Evolutionary conservation across 805 yeast genomes (phyloP), one percentile per base, ranked within the genome.

Genomic region (Metschnikowia henanensis): DNA sequence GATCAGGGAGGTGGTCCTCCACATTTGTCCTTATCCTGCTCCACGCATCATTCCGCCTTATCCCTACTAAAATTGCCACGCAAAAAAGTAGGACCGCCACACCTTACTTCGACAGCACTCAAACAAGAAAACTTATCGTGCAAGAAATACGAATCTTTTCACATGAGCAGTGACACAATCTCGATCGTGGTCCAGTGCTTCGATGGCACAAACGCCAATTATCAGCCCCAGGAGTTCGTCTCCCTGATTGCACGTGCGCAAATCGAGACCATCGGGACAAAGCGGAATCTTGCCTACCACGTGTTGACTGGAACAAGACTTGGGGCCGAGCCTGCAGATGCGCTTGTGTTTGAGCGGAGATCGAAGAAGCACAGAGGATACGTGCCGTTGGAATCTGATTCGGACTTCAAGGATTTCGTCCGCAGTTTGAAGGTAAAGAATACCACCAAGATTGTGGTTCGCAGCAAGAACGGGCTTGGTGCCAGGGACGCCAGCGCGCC

Each of bases 401-500:
- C 62, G 4, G 82, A 77, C 45, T 78, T 72, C 55, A 63, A 59
- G 37, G 58, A 68, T 19, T 62, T 79, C 43, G 57, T 60, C 32
- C 65, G 81, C 49, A 73, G 81, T 36, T 64, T 79, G 49, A 61
- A 66, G 42, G 81, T 77, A 16, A 77, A 76, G 52, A 69, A 64
- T 45, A 69, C 66, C 45, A 55, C 75, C 38, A 69, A 68, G 49
- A 57, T 79, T 45, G 16, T 41, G 5, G 49, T 43, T 29, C 37
- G 46, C 13, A 36, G 21, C 16, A 40, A 40, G 30, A 29, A 29
- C 15, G 31, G n/a, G 39, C 32, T 19, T n/a, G 21, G 22, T 4
- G 17, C 6, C 19, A n/a, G 16, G 30, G 16, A 10, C 16, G 16
- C 18, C 28, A 19, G 18, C 3, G n/a, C 34, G 10, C 3, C 36